Percentiles rank a stretch among this genome's conserved stretches.
Conservation (phyloP, 2,329 filamentous ascomycete genomes). For the Metarhizium brunneum region DNA sequence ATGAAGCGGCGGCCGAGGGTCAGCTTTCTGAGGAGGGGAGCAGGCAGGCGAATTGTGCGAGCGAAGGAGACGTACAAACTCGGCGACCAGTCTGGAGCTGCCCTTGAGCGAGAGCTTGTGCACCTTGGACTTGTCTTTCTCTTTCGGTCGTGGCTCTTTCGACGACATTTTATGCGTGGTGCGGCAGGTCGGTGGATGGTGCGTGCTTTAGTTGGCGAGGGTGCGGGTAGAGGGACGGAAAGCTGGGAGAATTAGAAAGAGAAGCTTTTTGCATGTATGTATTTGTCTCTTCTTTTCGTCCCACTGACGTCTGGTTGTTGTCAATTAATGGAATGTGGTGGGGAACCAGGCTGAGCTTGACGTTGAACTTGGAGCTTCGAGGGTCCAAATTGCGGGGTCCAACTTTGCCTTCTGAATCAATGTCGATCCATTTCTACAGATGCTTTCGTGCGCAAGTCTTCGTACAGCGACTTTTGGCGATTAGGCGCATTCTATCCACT, state of each 20-base stretch:
- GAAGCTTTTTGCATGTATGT: background rate
- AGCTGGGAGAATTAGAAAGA: background rate
- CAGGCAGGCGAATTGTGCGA: background rate
- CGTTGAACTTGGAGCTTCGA: too few species aligned
- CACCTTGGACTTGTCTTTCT: conserved; percentile 67
- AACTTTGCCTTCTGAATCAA: too few species aligned
- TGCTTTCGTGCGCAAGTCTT: too few species aligned
- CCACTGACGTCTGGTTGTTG: too few species aligned
- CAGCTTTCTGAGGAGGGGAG: background rate
- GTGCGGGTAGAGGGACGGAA: background rate
- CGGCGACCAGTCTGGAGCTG: conserved; percentile 76
- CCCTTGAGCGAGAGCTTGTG: conserved; percentile 91
- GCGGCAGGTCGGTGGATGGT: background rate
- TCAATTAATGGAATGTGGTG: too few species aligned
- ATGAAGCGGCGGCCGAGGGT: background rate
- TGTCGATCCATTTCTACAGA: too few species aligned
- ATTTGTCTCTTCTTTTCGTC: background rate
- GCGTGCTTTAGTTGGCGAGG: background rate
- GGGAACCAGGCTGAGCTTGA: too few species aligned
- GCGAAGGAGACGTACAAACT: conserved; percentile 56
- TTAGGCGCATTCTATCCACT: too few species aligned
- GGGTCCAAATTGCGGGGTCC: too few species aligned
- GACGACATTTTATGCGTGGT: conserved; percentile 17
- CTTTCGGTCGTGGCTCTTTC: conserved; percentile 18
- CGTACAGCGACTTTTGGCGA: too few species aligned